These are phyloP conservation scores for Hypomyces rosellus DNA, from an alignment of 2,329 filamentous ascomycete species.

Conservation along the genomic window DNA sequence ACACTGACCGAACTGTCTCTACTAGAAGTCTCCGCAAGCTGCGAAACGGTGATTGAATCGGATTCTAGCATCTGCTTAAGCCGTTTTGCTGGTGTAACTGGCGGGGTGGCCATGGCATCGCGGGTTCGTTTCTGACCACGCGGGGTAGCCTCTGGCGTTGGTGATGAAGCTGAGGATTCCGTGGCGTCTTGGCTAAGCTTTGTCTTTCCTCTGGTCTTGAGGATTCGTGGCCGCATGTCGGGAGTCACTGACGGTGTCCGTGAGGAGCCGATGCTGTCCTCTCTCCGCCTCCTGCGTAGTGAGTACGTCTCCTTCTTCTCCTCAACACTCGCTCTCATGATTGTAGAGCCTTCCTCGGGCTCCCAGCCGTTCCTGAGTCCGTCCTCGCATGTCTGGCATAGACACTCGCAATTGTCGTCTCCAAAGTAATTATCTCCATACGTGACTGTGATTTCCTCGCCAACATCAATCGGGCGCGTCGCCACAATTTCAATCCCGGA, in stretches of 20 bases:
- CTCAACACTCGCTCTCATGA: constrained; percentile 48
- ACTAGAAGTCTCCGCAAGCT: constrained; percentile 25
- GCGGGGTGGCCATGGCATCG: constrained; percentile 45
- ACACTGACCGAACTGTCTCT: constrained; percentile 32
- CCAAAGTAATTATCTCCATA: constrained; percentile 98
- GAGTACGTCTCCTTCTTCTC: constrained; percentile 43
- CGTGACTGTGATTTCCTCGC: constrained; percentile 93
- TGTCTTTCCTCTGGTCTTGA: constrained; percentile 32
- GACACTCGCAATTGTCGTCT: constrained; percentile 86
- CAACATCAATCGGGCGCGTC: constrained; percentile 70
- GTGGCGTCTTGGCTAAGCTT: constrained; percentile 28
- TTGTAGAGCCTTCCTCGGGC: constrained; percentile 40
- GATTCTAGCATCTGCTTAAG: constrained; percentile 30
- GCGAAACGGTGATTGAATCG: constrained; percentile 8
- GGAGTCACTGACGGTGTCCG: constrained; percentile 53
- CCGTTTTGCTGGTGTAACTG: constrained; percentile 49
- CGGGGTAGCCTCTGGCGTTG: constrained; percentile 21
- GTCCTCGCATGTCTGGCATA: constrained; percentile 82
- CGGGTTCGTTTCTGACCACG: constrained; percentile 33
- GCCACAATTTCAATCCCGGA: constrained; percentile 90
- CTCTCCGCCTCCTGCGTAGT: constrained; percentile 47
- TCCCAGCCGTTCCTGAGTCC: constrained; percentile 77
- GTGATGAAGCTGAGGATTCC: constrained; percentile 27
- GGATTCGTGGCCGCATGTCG: constrained; percentile 46
- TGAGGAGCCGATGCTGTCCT: constrained; percentile 46